Evolutionary conservation across 2,329 filamentous ascomycete species (phyloP), one percentile per base, ranked within the genome.

Genomic region (Beauveria sp.): DNA sequence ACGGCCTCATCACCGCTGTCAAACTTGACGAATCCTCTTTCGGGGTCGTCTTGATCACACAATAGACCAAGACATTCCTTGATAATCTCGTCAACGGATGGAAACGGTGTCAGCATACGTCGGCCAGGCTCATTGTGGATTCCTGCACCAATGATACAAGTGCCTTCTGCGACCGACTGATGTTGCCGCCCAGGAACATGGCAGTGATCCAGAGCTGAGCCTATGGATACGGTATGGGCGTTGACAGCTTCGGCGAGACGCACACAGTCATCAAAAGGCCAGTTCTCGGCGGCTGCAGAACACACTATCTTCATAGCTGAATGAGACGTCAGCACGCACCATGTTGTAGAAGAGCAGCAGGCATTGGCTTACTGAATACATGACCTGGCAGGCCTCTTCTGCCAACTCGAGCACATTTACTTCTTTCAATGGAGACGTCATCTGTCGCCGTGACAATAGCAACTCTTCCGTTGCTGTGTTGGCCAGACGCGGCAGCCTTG

Each of bases 51-150:
- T 64, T 81, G 78, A 66, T 89, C 83, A 7, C 90, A 74, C 63
- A 77, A 85, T 77, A 85, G 74, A 26, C 74, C 77, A 22, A 91
- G 75, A 69, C 90, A 82, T 51, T 80, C 80, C 67, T 79, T 78
- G 58, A 84, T 75, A 31, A 85, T 73, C 10, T 77, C 79, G 26
- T 77, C 71, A 1, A 79, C 73, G 7, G 79, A 73, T 2, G 80
- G 82, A 0, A 72, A 75, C 0, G 82, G 84, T 0, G 79, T 80
- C n/a, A 86, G 67, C 69, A 83, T 83, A 67, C 75, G 77, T 66
- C 84, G 81, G 0, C 81, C 86, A 0, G 86, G 85, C 70, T 88
- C 86, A 67, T 88, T 88, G 69, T 88, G 86, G 16, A 84, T 84
- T 0, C 86, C 86, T n/a, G 85, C 87, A 2, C 86, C 86, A 14